Base-by-base conservation (phyloP, 2,329 filamentous ascomycete genomes). In the Zymoseptoria pseudotritici region DNA sequence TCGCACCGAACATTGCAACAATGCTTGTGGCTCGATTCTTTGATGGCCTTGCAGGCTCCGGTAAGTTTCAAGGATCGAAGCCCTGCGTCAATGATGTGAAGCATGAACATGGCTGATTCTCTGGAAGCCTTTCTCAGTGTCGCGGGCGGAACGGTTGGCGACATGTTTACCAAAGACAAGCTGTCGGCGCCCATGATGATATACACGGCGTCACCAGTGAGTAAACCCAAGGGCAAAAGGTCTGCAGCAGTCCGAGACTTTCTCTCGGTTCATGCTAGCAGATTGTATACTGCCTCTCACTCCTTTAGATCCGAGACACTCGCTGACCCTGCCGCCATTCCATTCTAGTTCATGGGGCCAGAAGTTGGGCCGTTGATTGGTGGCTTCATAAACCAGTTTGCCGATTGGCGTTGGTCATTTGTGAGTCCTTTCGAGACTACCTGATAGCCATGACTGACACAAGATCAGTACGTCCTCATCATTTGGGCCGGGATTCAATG, bases 121-220 rank as follows among this genome's bases (percentile, higher is more conserved):
- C 26, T 7, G 7, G 8, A 29, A 29, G 82, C 82, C 2, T 84
- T 84, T 63, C 68, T 84, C 53, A 81, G 78, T 59, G 90, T 96
- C 1, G 88, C 90, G 0, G 91, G 91, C 46, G 90, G 91, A 10
- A 96, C 90, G 0, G 89, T 96, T n/a, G 89, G 90, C 36, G 91
- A 96, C 70, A 76, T 93, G 65, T 94, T 94, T 70, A 77, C 78
- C 11, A 80, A 82, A 51, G 77, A 86, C 60, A 81, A 90, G 64
- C 83, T 95, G 83, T 86, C 87, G 65, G 82, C 83, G 6, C 91
- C 91, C 2, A 96, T 96, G 92, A 86, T 91, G 76, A 78, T 96
- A 17, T 95, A 80, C 61, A 79, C 77, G 5, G 78, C 85, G 7
- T 80, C 79, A 1, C 86, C 86, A 1, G 26, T 29, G 26, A 29